phyloP scores from a whole-genome alignment of 768 basidiomycete genomes.

The Rhizopogon vesiculosus region DNA sequence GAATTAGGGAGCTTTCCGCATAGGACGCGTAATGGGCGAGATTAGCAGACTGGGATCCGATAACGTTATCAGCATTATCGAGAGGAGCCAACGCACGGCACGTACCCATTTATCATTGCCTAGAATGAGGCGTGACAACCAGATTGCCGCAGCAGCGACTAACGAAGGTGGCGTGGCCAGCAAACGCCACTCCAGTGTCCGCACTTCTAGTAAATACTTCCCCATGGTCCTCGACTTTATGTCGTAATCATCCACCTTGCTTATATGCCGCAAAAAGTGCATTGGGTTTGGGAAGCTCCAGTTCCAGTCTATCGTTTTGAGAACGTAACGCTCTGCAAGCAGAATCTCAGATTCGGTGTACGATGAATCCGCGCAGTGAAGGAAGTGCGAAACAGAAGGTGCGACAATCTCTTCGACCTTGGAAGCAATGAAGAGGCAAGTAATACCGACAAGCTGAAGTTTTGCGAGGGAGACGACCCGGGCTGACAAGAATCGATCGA shows the following conservation, averaged over 20 bases:
- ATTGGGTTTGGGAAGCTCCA: conserved; percentile 85
- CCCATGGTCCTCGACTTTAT: conserved; percentile 80
- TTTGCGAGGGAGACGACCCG: conserved; percentile 79
- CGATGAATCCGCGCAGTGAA: conserved; percentile 72
- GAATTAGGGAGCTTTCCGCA: conserved; percentile 71
- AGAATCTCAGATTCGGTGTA: conserved; percentile 79
- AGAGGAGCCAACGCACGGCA: conserved; percentile 21
- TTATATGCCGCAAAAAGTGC: conserved; percentile 82
- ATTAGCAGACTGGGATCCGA: conserved; percentile 61
- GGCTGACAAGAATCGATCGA: conserved; percentile 67
- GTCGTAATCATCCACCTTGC: conserved; percentile 92
- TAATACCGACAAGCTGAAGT: conserved; percentile 87
- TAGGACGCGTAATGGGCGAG: conserved; percentile 87
- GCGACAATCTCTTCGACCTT: conserved; percentile 94
- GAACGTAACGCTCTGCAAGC: conserved; percentile 83
- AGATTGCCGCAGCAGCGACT: conserved; percentile 79
- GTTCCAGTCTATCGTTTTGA: conserved; percentile 84
- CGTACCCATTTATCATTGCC: conserved; percentile 83
- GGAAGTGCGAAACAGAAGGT: conserved; percentile 78
- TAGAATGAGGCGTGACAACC: conserved; percentile 78
- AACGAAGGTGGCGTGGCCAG: conserved; percentile 71
- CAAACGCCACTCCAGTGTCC: conserved; percentile 75
- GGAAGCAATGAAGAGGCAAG: conserved; percentile 81
- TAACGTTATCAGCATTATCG: conserved; percentile 1
- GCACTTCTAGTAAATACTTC: conserved; percentile 89